Percentiles rank a stretch among this genome's conserved stretches.
Evolutionary conservation across 345 rosid species (phyloP).

Genomic region (Noccaea caerulescens): DNA sequence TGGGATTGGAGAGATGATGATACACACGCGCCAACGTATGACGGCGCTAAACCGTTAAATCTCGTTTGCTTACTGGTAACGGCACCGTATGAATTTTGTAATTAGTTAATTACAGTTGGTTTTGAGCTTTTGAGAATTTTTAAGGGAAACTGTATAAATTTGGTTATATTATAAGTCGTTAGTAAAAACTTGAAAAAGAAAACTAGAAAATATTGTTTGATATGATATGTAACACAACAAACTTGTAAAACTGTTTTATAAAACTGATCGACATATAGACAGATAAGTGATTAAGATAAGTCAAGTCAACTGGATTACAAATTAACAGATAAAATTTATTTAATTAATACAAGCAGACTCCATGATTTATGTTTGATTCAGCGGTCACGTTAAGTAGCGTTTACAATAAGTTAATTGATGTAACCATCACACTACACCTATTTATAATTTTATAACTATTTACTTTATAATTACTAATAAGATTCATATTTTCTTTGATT

Average conservation of each 20-base stretch:
- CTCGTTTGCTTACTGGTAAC: slow-evolving; percentile 3
- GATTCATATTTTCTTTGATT: slow-evolving; percentile 7
- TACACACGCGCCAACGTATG: slow-evolving; percentile 34
- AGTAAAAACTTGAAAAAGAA: too few species aligned
- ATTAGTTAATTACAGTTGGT: slow-evolving; percentile 3
- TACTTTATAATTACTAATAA: slow-evolving; percentile 3
- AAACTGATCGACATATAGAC: neutral
- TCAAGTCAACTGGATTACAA: slow-evolving; percentile 38
- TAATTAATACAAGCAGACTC: slow-evolving; percentile 24
- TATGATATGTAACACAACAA: neutral
- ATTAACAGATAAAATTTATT: slow-evolving; percentile 31
- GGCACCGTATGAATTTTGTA: slow-evolving; percentile 17
- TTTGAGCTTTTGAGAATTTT: neutral
- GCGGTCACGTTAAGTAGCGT: slow-evolving; percentile 32
- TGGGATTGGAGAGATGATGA: slow-evolving; percentile 26
- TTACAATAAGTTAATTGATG: slow-evolving; percentile 36
- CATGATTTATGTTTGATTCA: slow-evolving; percentile 38
- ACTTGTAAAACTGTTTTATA: neutral
- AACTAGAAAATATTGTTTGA: neutral
- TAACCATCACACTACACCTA: slow-evolving; percentile 33
- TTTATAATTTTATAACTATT: slow-evolving; percentile 1
- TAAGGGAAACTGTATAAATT: neutral
- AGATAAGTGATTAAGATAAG: slow-evolving; percentile 26
- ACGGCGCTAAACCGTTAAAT: slow-evolving; percentile 38
- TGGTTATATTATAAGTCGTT: neutral